Conservation (phyloP, 1,284 basidiomycete species). For the Retiboletus flavoniger region DNA sequence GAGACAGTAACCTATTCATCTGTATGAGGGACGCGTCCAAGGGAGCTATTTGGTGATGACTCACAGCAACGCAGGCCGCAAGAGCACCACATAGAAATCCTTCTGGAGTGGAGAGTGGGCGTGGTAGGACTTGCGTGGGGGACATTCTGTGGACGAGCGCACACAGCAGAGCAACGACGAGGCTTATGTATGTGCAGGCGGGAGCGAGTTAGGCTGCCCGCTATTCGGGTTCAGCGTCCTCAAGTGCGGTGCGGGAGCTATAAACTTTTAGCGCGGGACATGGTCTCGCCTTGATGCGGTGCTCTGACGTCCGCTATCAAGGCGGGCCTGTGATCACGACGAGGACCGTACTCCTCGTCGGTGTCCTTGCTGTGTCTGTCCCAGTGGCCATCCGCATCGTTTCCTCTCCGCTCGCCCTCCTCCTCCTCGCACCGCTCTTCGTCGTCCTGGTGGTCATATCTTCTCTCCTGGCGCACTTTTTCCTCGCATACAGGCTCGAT, state of each 20-base stretch:
- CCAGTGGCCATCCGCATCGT: constrained; percentile 54
- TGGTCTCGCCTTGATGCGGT: constrained; percentile 17
- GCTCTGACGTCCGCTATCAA: constrained; percentile 17
- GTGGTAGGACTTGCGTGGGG: constrained; percentile 12
- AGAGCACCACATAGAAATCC: constrained; percentile 84
- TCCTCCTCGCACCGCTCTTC: constrained; percentile 63
- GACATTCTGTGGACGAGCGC: constrained; percentile 19
- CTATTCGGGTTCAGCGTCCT: neutral
- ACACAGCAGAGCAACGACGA: neutral
- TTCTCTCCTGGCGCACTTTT: constrained; percentile 54
- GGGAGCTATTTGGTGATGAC: neutral
- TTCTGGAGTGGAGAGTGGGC: constrained; percentile 63
- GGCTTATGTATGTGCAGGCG: constrained; percentile 1
- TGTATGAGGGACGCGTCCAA: constrained; percentile 5
- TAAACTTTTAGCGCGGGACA: neutral
- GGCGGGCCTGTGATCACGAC: constrained; percentile 39
- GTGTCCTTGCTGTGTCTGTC: constrained; percentile 50
- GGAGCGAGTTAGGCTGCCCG: constrained; percentile 1
- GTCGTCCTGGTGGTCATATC: constrained; percentile 48
- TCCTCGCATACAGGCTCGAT: constrained; percentile 59
- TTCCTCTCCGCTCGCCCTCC: constrained; percentile 61
- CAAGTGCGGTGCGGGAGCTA: neutral
- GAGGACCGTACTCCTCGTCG: constrained; percentile 52
- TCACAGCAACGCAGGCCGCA: constrained; percentile 84
- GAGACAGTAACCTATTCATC: constrained; percentile 70